Evolutionary conservation across 192 early-diverging fungal genomes (phyloP).

Genomic region (Coemansia sp.): DNA sequence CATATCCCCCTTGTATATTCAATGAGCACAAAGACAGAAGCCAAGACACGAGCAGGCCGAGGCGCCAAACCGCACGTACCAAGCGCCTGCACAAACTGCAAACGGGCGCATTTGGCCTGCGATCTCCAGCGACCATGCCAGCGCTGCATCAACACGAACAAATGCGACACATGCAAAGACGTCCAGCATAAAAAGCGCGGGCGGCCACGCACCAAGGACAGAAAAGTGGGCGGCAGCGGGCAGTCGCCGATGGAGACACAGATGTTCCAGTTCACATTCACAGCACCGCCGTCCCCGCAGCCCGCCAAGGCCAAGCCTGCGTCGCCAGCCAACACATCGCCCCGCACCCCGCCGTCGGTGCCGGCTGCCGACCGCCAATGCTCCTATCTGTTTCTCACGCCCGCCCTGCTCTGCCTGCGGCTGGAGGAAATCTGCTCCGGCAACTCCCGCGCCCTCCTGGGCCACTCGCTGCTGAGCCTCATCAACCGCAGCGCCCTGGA

Average conservation of each 20-base stretch:
- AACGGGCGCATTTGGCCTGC: conserved; percentile 83
- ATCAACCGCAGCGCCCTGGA: conserved; percentile 49
- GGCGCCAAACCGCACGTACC: conserved; percentile 71
- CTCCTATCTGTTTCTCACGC: conserved; percentile 48
- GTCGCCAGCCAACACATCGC: not conserved
- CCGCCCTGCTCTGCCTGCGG: conserved; percentile 33
- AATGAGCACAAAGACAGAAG: not conserved
- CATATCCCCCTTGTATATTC: too few relatives aligned
- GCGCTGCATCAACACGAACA: conserved; percentile 69
- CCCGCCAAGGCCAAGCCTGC: too few relatives aligned
- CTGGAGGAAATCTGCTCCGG: conserved; percentile 27
- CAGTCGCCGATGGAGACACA: conserved; percentile 41
- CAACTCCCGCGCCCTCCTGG: conserved; percentile 20
- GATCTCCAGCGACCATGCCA: conserved; percentile 84
- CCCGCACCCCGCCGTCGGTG: conserved; percentile 1
- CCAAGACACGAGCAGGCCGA: conserved; percentile 12
- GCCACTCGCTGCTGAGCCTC: conserved; percentile 43
- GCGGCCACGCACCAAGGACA: conserved; percentile 72
- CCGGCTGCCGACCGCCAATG: conserved; percentile 1
- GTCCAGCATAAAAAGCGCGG: conserved; percentile 87
- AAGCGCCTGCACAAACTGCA: conserved; percentile 88
- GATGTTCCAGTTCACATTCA: conserved; percentile 52
- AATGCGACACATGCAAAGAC: conserved; percentile 79
- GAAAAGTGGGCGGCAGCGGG: conserved; percentile 19
- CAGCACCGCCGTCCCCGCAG: conserved; percentile 16